Percentiles rank a stretch among this genome's conserved stretches.
phyloP scores from a whole-genome alignment of 2,329 filamentous ascomycete genomes.

The Pseudocercospora fuligena region DNA sequence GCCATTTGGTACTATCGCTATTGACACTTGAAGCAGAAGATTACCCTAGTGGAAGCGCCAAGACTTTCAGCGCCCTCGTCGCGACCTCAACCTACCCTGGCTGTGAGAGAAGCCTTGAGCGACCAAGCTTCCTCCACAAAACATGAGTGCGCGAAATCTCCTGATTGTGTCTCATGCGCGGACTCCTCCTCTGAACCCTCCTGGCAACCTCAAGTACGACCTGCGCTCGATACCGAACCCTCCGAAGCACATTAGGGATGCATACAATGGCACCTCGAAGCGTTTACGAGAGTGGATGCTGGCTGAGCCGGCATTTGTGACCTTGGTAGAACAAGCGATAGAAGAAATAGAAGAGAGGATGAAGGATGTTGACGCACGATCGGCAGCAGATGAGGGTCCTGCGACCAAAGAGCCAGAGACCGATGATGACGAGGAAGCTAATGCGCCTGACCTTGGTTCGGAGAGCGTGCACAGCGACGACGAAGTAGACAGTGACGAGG shows the following conservation, averaged over 20 bases:
- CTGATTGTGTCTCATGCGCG: neutral
- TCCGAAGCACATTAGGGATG: neutral
- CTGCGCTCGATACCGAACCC: neutral
- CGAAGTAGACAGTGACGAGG: neutral
- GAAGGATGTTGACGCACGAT: neutral
- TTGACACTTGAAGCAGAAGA: too few species aligned
- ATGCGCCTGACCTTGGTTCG: neutral
- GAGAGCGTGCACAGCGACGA: neutral
- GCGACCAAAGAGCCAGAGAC: neutral
- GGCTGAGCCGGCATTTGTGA: neutral
- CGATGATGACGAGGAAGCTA: neutral
- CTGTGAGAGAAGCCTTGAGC: neutral
- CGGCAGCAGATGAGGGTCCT: neutral
- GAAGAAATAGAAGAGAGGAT: neutral
- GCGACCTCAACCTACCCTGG: neutral
- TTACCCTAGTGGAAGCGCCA: neutral
- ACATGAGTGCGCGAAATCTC: neutral
- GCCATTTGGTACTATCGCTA: too few species aligned
- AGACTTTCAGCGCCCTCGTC: neutral
- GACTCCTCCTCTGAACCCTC: neutral
- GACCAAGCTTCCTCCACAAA: neutral
- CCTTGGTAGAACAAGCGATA: neutral
- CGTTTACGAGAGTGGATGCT: neutral
- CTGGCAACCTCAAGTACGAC: neutral
- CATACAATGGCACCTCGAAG: neutral